Evolutionary conservation across 2,329 filamentous ascomycete genomes (phyloP), one percentile per base, ranked within the genome.

Genomic region (Sarocladium oryzae): DNA sequence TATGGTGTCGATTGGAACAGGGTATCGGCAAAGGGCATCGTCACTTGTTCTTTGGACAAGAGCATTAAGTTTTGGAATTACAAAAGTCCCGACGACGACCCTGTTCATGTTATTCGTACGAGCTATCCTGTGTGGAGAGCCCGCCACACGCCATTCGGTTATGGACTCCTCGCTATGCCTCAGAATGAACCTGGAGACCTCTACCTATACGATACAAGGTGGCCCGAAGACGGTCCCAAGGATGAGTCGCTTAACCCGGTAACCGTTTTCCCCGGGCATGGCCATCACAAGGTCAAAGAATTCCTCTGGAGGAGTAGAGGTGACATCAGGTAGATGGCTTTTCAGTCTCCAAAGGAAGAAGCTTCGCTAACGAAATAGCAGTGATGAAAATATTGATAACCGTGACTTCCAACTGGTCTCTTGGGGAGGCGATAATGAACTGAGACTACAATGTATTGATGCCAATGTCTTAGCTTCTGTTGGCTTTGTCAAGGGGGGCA

Each of bases 1-100:
- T 96, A 96, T 63, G 92, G 92, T 24, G 76, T 96, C 30, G 92
- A 96, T 67, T 96, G 92, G 92, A 95, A 95, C 63, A 81, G 92
- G 49, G 86, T 85, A 11, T 77, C 84, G 45, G 70, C 82, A 2
- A 85, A 81, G 9, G 84, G 82, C 32, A 74, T 96, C 49, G 82
- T 89, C 5, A 96, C 91, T 2, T 96, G 91, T 66, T 95, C 91
- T 1, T 73, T 96, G 46, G 91, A 96, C 63, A 89, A 86, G 64
- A 95, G 86, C 36, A 92, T 96, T 68, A 95, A 95, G 63, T 87
- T 96, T 57, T 96, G 91, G 91, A 87, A 96, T 64, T 89, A 90
- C 59, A 66, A 60, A 51, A 73, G 78, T 16, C 75, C 82, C 4
- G 74, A 76, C 2, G 77, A 88, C 55, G 71, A 76, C 16, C 85